phyloP scores from a whole-genome alignment of 768 basidiomycete species.

The Crucibulum laeve region DNA sequence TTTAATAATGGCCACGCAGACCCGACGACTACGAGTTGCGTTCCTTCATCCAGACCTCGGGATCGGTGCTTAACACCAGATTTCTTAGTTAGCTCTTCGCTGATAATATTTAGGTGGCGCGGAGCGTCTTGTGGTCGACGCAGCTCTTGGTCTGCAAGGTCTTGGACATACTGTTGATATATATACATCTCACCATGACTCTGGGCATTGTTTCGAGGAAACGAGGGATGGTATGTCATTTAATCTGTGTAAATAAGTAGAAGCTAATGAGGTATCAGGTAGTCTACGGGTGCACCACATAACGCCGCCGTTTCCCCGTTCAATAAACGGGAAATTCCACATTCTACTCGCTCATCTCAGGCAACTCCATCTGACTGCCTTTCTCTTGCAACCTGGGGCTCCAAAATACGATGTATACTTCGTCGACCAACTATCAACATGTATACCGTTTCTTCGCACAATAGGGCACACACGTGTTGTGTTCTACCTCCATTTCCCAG shows the following conservation, averaged over 20 bases:
- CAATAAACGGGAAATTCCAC: slow-evolving; percentile 76
- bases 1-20: not conserved
- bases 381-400: slow-evolving; percentile 49
- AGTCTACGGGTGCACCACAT: slow-evolving; percentile 74
- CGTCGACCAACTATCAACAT: slow-evolving; percentile 93
- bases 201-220: slow-evolving; percentile 87
- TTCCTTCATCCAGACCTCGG: slow-evolving; percentile 95
- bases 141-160: slow-evolving; percentile 82
- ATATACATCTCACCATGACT: slow-evolving; percentile 92
- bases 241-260: not conserved
- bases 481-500: slow-evolving; percentile 98
- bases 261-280: slow-evolving; percentile 38
- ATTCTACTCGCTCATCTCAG: slow-evolving; percentile 86
- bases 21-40: slow-evolving; percentile 44
- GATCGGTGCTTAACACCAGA: slow-evolving; percentile 55
- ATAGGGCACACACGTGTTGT: slow-evolving; percentile 76
- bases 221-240: slow-evolving; percentile 75
- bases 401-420: slow-evolving; percentile 80
- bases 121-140: slow-evolving; percentile 92
- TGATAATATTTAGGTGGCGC: slow-evolving; percentile 68
- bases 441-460: slow-evolving; percentile 74
- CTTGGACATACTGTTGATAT: slow-evolving; percentile 84
- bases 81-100: slow-evolving; percentile 6
- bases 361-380: slow-evolving; percentile 75
- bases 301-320: slow-evolving; percentile 74